Conservation (phyloP, 1,284 basidiomycete genomes). For the Ganoderma sinense region DNA sequence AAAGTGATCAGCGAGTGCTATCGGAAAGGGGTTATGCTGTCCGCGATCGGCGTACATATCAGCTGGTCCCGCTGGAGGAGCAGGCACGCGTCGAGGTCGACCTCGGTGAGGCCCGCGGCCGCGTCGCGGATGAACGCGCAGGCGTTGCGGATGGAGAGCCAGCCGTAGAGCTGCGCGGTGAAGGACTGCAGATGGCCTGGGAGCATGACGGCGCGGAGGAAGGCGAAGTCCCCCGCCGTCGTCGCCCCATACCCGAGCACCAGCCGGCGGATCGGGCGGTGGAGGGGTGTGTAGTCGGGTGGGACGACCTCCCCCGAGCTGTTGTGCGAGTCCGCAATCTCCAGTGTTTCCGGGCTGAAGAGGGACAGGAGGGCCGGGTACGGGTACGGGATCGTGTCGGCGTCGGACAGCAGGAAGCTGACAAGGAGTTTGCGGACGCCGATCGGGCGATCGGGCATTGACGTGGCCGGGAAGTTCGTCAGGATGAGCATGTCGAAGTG, state of each 20-base stretch:
- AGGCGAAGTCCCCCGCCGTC: neutral
- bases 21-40: no score
- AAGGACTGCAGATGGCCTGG: neutral
- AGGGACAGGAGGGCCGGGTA: neutral
- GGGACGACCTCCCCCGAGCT: neutral
- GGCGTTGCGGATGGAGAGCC: neutral
- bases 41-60: neutral
- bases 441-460: neutral
- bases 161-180: neutral
- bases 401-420: neutral
- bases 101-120: neutral
- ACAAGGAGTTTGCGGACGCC: neutral
- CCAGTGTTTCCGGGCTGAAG: neutral
- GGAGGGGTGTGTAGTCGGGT: neutral
- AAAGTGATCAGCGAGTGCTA: neutral
- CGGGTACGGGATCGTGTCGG: neutral
- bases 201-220: slow-evolving; percentile 7
- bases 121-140: neutral
- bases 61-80: neutral
- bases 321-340: neutral
- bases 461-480: neutral
- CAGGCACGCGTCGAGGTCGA: neutral
- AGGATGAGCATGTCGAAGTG: neutral
- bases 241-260: neutral
- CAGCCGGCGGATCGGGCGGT: neutral